A percentile compares a stretch with the other conserved stretches of the same genome.
Conservation (phyloP, 2,329 filamentous ascomycete genomes). For the Claviceps spartinae region DNA sequence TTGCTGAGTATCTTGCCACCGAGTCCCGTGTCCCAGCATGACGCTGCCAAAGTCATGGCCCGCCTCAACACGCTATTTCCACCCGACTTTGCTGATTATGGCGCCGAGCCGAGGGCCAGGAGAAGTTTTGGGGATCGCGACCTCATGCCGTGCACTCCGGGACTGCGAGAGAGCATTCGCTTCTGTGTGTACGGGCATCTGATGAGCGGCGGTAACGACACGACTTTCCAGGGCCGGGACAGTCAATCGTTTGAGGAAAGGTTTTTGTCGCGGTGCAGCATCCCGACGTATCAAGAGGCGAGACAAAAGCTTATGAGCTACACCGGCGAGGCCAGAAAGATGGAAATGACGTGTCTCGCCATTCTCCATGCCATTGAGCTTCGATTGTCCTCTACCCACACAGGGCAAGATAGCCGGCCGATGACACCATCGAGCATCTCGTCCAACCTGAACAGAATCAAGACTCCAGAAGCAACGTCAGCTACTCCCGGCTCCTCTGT, state of each 20-base stretch:
- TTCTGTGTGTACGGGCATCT: slow-evolving; percentile 22
- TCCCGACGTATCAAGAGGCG: slow-evolving; percentile 17
- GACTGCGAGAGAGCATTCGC: slow-evolving; percentile 21
- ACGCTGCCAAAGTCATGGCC: slow-evolving; percentile 17
- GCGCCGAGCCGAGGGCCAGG: slow-evolving; percentile 7
- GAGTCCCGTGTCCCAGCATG: slow-evolving; percentile 4
- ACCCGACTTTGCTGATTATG: slow-evolving; percentile 10
- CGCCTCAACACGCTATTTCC: slow-evolving; percentile 24
- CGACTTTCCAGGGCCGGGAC: slow-evolving; percentile 7
- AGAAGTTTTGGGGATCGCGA: slow-evolving; percentile 9
- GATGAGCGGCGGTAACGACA: slow-evolving; percentile 13
- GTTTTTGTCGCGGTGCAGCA: slow-evolving; percentile 20
- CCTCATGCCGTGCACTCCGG: slow-evolving; percentile 16
- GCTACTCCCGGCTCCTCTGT: background rate
- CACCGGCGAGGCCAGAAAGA: slow-evolving; percentile 20
- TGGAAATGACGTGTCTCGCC: slow-evolving; percentile 17
- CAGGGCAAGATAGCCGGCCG: background rate
- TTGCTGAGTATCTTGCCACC: slow-evolving; percentile 2
- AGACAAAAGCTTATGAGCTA: slow-evolving; percentile 19
- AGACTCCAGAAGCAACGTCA: slow-evolving; percentile 3
- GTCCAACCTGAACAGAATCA: slow-evolving; percentile 4
- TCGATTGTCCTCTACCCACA: background rate
- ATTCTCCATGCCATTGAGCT: slow-evolving; percentile 12
- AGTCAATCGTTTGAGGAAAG: slow-evolving; percentile 16
- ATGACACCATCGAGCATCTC: slow-evolving; percentile 7